A percentile compares a stretch with the other conserved stretches of the same genome.
These are phyloP conservation scores for Cryoendolithus antarcticus DNA, from an alignment of 2,329 filamentous ascomycete species.

Conservation along the genomic window DNA sequence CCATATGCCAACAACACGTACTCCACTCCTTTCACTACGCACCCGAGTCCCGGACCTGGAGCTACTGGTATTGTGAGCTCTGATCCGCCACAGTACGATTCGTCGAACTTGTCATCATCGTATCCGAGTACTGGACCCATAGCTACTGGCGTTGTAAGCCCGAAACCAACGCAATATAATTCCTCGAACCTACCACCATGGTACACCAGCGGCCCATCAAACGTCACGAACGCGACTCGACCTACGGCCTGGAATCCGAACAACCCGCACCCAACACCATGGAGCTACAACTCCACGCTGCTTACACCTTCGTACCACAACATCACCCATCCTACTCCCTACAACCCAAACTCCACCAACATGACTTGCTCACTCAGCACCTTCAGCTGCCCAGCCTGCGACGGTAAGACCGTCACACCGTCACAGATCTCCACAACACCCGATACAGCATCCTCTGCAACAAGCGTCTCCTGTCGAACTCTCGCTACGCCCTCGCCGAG, in stretches of 20 bases:
- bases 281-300: not conserved
- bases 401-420: conserved; percentile 8
- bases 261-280: not conserved
- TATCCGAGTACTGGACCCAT: too few relatives aligned
- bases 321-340: not conserved
- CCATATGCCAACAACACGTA: too few relatives aligned
- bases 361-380: conserved; percentile 8
- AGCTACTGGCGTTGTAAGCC: not conserved
- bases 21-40: too few relatives aligned
- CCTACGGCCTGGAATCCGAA: not conserved
- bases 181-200: not conserved
- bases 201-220: not conserved
- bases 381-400: conserved; percentile 14
- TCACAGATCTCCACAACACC: conserved; percentile 13
- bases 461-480: conserved; percentile 1
- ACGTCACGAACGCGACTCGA: not conserved
- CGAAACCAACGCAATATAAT: not conserved
- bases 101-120: too few relatives aligned
- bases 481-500: conserved; percentile 4
- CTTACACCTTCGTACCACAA: conserved; percentile 1
- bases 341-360: conserved; percentile 3
- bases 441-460: conserved; percentile 15
- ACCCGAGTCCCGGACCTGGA: too few relatives aligned
- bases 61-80: too few relatives aligned
- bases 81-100: too few relatives aligned